Conservation (phyloP, 108 stramenopile species). For the Bacterosira constricta region DNA sequence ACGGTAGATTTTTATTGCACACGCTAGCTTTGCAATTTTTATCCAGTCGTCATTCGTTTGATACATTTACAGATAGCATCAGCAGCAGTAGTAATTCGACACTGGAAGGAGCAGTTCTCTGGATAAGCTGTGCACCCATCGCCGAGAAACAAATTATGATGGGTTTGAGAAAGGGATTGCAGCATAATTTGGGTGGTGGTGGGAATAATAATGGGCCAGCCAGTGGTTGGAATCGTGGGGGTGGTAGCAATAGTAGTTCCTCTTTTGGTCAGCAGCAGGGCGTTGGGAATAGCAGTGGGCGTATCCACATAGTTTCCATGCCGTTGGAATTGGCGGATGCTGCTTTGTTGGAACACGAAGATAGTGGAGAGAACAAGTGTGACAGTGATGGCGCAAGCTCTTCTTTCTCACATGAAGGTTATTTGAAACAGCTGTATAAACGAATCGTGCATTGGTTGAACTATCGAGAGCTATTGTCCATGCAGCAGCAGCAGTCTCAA, state of each 20-base stretch:
- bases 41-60: constrained; percentile 9
- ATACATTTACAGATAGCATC: neutral
- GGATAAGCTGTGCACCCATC: constrained; percentile 29
- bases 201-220: neutral
- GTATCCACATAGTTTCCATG: constrained; percentile 26
- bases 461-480: constrained; percentile 8
- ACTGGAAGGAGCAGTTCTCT: constrained; percentile 39
- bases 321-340: constrained; percentile 41
- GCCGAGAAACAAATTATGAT: constrained; percentile 22
- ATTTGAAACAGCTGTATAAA: constrained; percentile 33
- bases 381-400: neutral
- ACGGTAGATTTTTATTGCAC: constrained; percentile 44
- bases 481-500: neutral
- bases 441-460: constrained; percentile 41
- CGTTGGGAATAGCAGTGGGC: neutral
- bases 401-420: constrained; percentile 27
- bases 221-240: neutral
- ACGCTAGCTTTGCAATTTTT: constrained; percentile 43
- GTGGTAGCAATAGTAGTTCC: neutral
- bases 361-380: neutral
- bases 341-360: constrained; percentile 3
- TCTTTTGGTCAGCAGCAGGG: neutral
- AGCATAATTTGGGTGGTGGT: constrained; percentile 19
- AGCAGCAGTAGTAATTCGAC: neutral
- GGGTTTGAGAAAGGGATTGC: constrained; percentile 24